These are phyloP conservation scores for Alloteropsis semialata DNA, from an alignment of 176 grass and related monocot genomes.

Conservation along the genomic window DNA sequence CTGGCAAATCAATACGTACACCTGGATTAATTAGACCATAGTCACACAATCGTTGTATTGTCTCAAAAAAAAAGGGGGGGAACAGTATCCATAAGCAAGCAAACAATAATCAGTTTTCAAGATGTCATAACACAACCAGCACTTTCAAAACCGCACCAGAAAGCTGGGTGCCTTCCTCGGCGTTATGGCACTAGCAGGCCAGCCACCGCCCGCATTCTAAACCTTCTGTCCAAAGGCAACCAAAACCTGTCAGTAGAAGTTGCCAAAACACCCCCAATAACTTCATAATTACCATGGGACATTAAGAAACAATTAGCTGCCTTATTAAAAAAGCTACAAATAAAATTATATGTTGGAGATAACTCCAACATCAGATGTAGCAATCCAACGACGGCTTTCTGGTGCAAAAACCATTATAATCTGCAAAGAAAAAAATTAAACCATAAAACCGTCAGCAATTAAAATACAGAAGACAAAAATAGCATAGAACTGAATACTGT, in stretches of 20 bases:
- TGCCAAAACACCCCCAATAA: slow-evolving; percentile 18
- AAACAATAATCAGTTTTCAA: slow-evolving; percentile 24
- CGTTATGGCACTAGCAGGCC: background rate
- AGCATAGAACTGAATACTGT: slow-evolving; percentile 4
- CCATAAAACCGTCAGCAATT: slow-evolving; percentile 24
- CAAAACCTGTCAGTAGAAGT: slow-evolving; percentile 38
- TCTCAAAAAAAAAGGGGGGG: background rate
- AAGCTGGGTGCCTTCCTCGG: slow-evolving; percentile 25
- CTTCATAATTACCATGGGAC: slow-evolving; percentile 16
- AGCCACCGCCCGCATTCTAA: slow-evolving; percentile 23
- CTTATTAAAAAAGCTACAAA: slow-evolving; percentile 12
- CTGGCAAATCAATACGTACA: slow-evolving; percentile 22
- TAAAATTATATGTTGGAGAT: slow-evolving; percentile 10
- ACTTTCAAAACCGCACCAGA: slow-evolving; percentile 33
- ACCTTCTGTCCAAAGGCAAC: slow-evolving; percentile 39
- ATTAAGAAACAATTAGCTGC: slow-evolving; percentile 23
- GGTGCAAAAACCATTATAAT: slow-evolving; percentile 8
- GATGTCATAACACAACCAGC: slow-evolving; percentile 27
- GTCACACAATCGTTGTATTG: slow-evolving; percentile 24
- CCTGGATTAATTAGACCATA: slow-evolving; percentile 23
- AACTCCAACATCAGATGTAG: background rate
- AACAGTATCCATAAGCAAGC: slow-evolving; percentile 10
- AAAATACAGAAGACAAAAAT: slow-evolving; percentile 7
- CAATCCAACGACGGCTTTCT: slow-evolving; percentile 4
- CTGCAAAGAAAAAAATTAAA: slow-evolving; percentile 29